A percentile compares a stretch with the other conserved stretches of the same genome.
phyloP scores from a whole-genome alignment of 805 yeast genomes.

The Metschnikowia santaceciliae region DNA sequence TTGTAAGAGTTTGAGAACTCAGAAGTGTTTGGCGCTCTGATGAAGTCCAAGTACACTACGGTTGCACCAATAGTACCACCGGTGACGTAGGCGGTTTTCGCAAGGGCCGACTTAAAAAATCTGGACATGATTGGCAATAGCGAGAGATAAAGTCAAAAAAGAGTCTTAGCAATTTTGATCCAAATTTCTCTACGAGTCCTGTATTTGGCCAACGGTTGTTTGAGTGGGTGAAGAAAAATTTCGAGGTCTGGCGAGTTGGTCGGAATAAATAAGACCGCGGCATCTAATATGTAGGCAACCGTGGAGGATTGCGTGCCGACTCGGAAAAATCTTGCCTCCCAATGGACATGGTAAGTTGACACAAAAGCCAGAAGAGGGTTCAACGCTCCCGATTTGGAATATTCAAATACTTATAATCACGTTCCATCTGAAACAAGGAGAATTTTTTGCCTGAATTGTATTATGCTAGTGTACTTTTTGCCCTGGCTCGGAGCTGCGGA shows the following conservation, averaged over 20 bases:
- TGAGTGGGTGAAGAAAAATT: conserved; percentile 2
- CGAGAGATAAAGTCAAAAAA: not conserved
- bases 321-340: conserved; percentile 1
- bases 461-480: not conserved
- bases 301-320: conserved; percentile 14
- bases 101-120: conserved; percentile 21
- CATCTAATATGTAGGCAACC: conserved; percentile 12
- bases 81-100: conserved; percentile 29
- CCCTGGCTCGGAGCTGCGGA: not conserved
- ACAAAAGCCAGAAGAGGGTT: not conserved
- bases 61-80: conserved; percentile 35
- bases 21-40: conserved; percentile 31
- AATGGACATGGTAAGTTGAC: not conserved
- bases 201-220: not conserved
- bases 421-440: not conserved
- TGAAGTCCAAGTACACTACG: conserved; percentile 39
- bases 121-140: conserved; percentile 14
- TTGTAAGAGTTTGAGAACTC: conserved; percentile 25
- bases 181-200: not conserved
- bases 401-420: not conserved
- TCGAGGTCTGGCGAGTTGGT: conserved; percentile 1
- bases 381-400: not conserved
- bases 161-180: not conserved
- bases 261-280: conserved; percentile 15
- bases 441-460: not conserved